A percentile compares a stretch with the other conserved stretches of the same genome.
Evolutionary conservation across 495 filamentous ascomycete species (phyloP).

Genomic region (Neurospora discreta): DNA sequence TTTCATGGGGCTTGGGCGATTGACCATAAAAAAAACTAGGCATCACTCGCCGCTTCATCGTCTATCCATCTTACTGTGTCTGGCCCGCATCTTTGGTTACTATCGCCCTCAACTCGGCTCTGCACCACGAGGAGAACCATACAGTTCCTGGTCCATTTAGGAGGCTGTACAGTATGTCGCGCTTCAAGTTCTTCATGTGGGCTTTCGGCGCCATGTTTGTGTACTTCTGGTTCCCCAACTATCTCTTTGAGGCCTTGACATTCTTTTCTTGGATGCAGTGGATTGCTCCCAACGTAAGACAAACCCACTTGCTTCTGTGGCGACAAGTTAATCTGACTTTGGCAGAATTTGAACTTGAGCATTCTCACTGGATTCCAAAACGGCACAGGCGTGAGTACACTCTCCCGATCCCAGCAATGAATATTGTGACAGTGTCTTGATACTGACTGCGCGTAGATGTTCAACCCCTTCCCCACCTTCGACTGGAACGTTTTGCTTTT

Average conservation of each 20-base stretch:
- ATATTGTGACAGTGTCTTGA: too few relatives aligned
- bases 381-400: constrained; percentile 16
- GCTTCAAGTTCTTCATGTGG: constrained; percentile 25
- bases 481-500: constrained; percentile 32
- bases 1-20: not conserved
- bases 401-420: too few relatives aligned
- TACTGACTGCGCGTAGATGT: not conserved
- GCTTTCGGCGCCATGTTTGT: constrained; percentile 28
- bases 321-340: not conserved
- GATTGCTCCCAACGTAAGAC: constrained; percentile 23
- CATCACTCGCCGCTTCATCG: constrained; percentile 38
- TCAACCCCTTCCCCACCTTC: constrained; percentile 31
- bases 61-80: constrained; percentile 35
- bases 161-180: constrained; percentile 20
- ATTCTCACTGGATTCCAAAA: constrained; percentile 20
- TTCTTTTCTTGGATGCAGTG: constrained; percentile 34
- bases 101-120: constrained; percentile 34
- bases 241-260: constrained; percentile 26
- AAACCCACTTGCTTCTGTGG: not conserved
- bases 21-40: not conserved
- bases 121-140: constrained; percentile 25
- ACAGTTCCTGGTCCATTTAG: constrained; percentile 24
- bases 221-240: constrained; percentile 37
- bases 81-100: constrained; percentile 33
- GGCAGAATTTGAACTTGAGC: constrained; percentile 17